phyloP scores from a whole-genome alignment of 2,329 filamentous ascomycete genomes.

The Talaromyces marneffei region DNA sequence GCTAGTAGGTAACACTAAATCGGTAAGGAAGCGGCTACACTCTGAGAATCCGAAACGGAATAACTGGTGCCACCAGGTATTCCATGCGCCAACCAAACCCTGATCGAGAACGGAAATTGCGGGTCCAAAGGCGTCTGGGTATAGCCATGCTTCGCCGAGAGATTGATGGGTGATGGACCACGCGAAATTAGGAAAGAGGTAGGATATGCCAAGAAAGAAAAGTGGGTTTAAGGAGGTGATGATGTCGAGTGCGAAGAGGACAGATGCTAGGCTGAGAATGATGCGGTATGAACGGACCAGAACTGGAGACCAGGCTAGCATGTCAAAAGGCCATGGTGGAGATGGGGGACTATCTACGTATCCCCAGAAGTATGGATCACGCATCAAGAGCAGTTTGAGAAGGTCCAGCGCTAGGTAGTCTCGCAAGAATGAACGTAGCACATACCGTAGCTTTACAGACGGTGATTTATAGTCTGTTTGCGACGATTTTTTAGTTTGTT shows the following conservation, averaged over 20 bases:
- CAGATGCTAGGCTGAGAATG: constrained; percentile 48
- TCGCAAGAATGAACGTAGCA: constrained; percentile 45
- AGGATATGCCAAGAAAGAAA: constrained; percentile 49
- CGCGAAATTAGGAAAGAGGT: constrained; percentile 47
- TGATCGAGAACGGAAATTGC: constrained; percentile 47
- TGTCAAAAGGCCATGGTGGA: constrained; percentile 42
- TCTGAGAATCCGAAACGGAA: constrained; percentile 59
- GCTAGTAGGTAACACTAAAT: constrained; percentile 1
- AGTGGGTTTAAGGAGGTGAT: constrained; percentile 58
- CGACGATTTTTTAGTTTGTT: constrained; percentile 12
- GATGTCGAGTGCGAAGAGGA: constrained; percentile 57
- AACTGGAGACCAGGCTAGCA: constrained; percentile 36
- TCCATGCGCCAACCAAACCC: constrained; percentile 78
- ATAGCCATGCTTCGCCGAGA: constrained; percentile 56
- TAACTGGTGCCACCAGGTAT: constrained; percentile 83
- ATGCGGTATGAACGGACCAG: constrained; percentile 54
- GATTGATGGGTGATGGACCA: constrained; percentile 56
- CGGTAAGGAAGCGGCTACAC: constrained; percentile 33
- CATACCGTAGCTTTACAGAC: constrained; percentile 44
- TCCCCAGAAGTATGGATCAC: constrained; percentile 71
- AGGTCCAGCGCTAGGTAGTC: constrained; percentile 65
- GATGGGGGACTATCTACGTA: constrained; percentile 46
- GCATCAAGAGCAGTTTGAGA: constrained; percentile 61
- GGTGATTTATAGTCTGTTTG: constrained; percentile 27
- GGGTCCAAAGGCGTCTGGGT: constrained; percentile 53